These are phyloP conservation scores for Acer yangbiense DNA, from an alignment of 345 rosid species.

Conservation along the genomic window DNA sequence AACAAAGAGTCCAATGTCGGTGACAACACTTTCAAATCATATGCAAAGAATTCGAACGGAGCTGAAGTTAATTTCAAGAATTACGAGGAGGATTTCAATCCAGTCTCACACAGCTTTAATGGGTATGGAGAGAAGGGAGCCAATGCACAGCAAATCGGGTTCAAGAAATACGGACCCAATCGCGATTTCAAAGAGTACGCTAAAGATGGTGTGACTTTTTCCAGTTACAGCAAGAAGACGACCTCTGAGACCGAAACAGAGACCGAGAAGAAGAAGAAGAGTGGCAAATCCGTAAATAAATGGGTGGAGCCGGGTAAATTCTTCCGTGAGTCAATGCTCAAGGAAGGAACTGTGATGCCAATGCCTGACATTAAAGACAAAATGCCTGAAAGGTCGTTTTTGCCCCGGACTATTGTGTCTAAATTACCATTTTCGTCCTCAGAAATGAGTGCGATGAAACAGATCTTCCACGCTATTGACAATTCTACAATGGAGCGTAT, in stretches of 20 bases:
- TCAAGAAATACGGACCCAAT: not conserved
- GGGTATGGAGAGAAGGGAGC: not conserved
- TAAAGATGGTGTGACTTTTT: not conserved
- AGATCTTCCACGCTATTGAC: constrained; percentile 53
- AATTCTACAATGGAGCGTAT: constrained; percentile 58
- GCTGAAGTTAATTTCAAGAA: constrained; percentile 46
- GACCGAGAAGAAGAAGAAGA: not conserved
- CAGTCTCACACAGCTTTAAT: not conserved
- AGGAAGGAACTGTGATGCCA: constrained; percentile 59
- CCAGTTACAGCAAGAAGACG: not conserved
- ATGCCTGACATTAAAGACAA: constrained; percentile 84
- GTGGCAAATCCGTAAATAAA: not conserved
- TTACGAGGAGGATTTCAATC: constrained; percentile 42
- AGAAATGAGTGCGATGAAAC: constrained; percentile 26
- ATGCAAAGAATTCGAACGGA: constrained; percentile 54
- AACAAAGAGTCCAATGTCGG: constrained; percentile 63
- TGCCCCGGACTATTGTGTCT: constrained; percentile 60
- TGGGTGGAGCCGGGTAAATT: constrained; percentile 85
- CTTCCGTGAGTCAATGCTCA: constrained; percentile 64
- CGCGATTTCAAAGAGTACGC: not conserved
- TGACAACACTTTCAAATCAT: constrained; percentile 61
- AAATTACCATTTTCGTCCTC: constrained; percentile 61
- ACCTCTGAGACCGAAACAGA: not conserved
- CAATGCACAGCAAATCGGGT: not conserved
- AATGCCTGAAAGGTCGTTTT: constrained; percentile 86